Evolutionary conservation across 179 eudicot genomes (phyloP).

Genomic region (Vitellaria paradoxa): DNA sequence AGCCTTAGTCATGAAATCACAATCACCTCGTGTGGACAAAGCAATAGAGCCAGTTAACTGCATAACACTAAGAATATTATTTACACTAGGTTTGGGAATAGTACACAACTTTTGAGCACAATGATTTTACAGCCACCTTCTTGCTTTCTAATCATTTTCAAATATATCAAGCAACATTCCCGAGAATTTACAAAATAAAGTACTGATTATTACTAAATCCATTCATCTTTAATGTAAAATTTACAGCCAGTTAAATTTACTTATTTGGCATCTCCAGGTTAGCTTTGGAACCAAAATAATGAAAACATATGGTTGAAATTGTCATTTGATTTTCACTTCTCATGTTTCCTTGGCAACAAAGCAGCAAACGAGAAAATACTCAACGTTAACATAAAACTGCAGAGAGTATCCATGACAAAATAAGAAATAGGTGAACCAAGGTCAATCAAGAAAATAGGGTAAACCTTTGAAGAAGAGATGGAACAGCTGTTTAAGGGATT

Average conservation of each 20-base stretch:
- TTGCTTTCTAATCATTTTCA: background rate
- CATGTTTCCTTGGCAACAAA: background rate
- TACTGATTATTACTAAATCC: background rate
- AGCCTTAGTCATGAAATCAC: constrained; percentile 71
- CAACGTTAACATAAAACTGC: background rate
- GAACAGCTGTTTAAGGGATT: constrained; percentile 65
- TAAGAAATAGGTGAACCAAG: background rate
- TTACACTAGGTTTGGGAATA: background rate
- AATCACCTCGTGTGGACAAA: constrained; percentile 70
- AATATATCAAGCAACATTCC: background rate
- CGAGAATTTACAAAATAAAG: background rate
- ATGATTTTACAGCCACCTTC: background rate
- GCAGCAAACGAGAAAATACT: background rate
- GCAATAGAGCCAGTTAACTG: constrained; percentile 65
- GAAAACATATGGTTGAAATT: background rate
- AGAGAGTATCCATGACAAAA: background rate
- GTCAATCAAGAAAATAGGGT: constrained; percentile 2
- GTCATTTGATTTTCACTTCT: background rate
- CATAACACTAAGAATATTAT: constrained; percentile 15
- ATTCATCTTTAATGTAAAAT: too few relatives aligned
- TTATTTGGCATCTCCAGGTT: background rate
- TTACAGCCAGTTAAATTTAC: background rate
- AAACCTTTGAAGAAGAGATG: constrained; percentile 38
- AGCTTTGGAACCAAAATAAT: background rate
- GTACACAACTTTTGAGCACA: background rate